phyloP scores from a whole-genome alignment of 495 filamentous ascomycete species.

The Rhizodiscina lignyota region DNA sequence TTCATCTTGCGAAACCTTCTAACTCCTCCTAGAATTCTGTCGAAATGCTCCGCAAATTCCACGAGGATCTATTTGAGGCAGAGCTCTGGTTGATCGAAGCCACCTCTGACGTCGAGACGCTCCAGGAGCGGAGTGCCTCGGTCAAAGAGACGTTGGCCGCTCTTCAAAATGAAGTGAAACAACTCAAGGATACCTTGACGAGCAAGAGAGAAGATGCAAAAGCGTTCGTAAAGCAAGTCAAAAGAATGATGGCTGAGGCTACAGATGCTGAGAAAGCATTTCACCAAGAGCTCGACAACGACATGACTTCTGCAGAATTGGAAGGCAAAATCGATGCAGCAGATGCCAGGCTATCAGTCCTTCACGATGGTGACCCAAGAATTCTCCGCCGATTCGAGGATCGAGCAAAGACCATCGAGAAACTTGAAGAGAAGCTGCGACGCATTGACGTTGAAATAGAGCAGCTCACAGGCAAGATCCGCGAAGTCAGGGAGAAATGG shows the following conservation, averaged over 20 bases:
- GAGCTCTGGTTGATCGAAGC: slow-evolving; percentile 63
- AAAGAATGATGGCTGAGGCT: too few relatives aligned
- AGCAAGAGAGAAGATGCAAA: too few relatives aligned
- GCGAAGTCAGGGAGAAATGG: slow-evolving; percentile 45
- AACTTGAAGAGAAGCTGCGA: slow-evolving; percentile 31
- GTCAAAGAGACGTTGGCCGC: slow-evolving; percentile 35
- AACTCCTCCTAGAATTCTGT: slow-evolving; percentile 23
- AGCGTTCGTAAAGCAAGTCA: too few relatives aligned
- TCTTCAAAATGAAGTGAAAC: not conserved
- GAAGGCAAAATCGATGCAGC: slow-evolving; percentile 60
- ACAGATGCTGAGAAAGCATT: too few relatives aligned
- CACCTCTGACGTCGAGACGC: slow-evolving; percentile 49
- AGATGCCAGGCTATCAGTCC: slow-evolving; percentile 55
- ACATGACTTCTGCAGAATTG: slow-evolving; percentile 41
- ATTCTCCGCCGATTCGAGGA: slow-evolving; percentile 67
- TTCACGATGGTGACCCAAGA: slow-evolving; percentile 61
- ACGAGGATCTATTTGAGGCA: slow-evolving; percentile 47
- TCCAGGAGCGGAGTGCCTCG: slow-evolving; percentile 43
- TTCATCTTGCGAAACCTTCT: not conserved
- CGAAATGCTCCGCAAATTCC: slow-evolving; percentile 35
- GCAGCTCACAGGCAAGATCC: slow-evolving; percentile 37
- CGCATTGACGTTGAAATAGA: slow-evolving; percentile 29
- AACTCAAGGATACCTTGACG: not conserved
- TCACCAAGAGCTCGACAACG: slow-evolving; percentile 14
- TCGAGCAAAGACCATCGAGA: slow-evolving; percentile 41